Percentiles rank a stretch among this genome's conserved stretches.
Evolutionary conservation across 176 grass and related monocot genomes (phyloP).

Genomic region (barley (Hordeum vulgare)): MorexV3_pseudomolecules_assembly NC_058521.1:17427956-17428455

Average conservation of each 20-base stretch:
- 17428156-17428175: neutral
- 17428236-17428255: neutral
- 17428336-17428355: neutral
- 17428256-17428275: neutral
- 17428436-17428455: neutral
- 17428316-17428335: conserved; percentile 9
- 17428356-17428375: neutral
- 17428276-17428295: neutral
- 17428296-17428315: neutral
- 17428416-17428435: neutral
- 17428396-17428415: neutral
- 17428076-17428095: neutral
- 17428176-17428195: neutral
- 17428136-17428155: neutral
- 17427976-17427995: neutral
- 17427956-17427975: neutral
- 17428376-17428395: neutral
- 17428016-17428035: neutral
- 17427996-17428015: neutral
- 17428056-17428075: neutral
- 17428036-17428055: neutral
- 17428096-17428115: neutral
- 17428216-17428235: neutral
- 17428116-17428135: neutral
- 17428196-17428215: neutral